phyloP scores from a whole-genome alignment of 108 stramenopile species.

The Ochromonas danica region DNA sequence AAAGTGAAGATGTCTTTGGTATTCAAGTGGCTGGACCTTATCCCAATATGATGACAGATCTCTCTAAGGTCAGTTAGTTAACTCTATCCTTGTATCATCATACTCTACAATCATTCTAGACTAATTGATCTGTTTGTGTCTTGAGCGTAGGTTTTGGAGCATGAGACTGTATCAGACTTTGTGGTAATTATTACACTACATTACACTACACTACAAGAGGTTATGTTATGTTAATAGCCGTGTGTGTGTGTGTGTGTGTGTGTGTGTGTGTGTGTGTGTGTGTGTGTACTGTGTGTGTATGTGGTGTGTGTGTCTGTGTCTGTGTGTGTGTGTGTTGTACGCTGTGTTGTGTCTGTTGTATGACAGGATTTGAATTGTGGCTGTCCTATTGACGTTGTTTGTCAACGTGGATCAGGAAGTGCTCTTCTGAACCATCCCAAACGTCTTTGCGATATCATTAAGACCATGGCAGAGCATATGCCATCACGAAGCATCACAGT shows the following conservation, averaged over 20 bases:
- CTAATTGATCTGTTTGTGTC: no score
- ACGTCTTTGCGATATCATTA: conserved; percentile 69
- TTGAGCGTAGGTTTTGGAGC: conserved; percentile 19
- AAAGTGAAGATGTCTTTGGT: conserved; percentile 89
- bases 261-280: no score
- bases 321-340: not conserved
- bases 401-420: conserved; percentile 84
- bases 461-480: conserved; percentile 68
- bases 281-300: no score
- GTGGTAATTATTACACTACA: conserved; percentile 42
- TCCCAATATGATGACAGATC: conserved; percentile 78
- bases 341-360: not conserved
- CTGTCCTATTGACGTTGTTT: conserved; percentile 94
- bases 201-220: not conserved
- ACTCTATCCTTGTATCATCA: not conserved
- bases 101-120: not conserved
- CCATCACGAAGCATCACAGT: conserved; percentile 72
- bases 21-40: conserved; percentile 84
- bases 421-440: conserved; percentile 76
- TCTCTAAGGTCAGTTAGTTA: conserved; percentile 53
- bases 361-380: conserved; percentile 85
- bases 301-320: no score
- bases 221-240: no score
- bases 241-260: no score
- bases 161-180: conserved; percentile 68